Percentiles rank a stretch among this genome's conserved stretches.
Evolutionary conservation across 1,284 basidiomycete species (phyloP).

Genomic region (Naganishia liquefaciens): DNA sequence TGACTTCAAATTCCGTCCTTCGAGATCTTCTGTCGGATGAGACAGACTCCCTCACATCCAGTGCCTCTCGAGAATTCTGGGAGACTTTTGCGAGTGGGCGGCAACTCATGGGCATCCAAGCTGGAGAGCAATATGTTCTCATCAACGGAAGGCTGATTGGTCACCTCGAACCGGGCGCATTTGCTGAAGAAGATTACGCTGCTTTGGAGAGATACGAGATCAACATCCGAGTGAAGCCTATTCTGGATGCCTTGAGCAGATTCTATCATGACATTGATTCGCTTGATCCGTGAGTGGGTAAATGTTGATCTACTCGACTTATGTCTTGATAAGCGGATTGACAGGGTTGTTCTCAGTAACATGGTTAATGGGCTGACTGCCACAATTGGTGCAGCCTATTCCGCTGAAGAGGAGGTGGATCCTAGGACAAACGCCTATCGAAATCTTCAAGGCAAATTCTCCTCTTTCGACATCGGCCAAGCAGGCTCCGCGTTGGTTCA

Average conservation of each 20-base stretch:
- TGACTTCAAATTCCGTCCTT: slow-evolving; percentile 6
- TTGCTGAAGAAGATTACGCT: slow-evolving; percentile 67
- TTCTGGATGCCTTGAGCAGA: slow-evolving; percentile 64
- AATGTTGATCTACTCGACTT: neutral
- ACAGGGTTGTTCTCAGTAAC: slow-evolving; percentile 15
- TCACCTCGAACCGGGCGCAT: slow-evolving; percentile 62
- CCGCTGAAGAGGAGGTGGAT: neutral
- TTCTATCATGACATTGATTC: slow-evolving; percentile 57
- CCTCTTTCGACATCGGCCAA: slow-evolving; percentile 61
- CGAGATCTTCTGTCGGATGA: neutral
- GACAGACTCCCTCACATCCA: slow-evolving; percentile 20
- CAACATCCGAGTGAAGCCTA: slow-evolving; percentile 66
- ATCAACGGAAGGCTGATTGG: slow-evolving; percentile 82
- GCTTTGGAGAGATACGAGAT: slow-evolving; percentile 71
- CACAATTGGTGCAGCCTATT: slow-evolving; percentile 16
- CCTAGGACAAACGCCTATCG: slow-evolving; percentile 23
- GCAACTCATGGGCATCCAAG: slow-evolving; percentile 58
- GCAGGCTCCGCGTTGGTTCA: slow-evolving; percentile 58
- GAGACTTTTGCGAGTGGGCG: slow-evolving; percentile 38
- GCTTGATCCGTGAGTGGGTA: slow-evolving; percentile 56
- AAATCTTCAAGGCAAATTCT: slow-evolving; percentile 4
- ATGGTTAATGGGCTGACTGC: slow-evolving; percentile 19
- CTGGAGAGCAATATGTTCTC: slow-evolving; percentile 65
- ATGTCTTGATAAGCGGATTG: neutral
- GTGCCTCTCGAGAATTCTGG: slow-evolving; percentile 49